These are phyloP conservation scores for Chaetomium globosum DNA, from an alignment of 2,329 filamentous ascomycete species.

Conservation along the genomic window DNA sequence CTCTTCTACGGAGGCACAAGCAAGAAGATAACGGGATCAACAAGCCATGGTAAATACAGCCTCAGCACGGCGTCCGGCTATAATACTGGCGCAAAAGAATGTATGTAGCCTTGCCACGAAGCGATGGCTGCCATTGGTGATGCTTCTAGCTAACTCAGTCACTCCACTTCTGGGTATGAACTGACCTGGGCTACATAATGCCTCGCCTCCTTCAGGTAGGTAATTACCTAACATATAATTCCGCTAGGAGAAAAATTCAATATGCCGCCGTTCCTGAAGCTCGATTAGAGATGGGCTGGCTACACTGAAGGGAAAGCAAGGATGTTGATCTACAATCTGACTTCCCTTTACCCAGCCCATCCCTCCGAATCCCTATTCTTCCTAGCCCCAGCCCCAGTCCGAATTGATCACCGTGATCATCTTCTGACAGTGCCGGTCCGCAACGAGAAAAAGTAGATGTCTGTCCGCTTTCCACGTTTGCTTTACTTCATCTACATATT, in stretches of 20 bases:
- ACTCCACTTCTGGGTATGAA: too few relatives aligned
- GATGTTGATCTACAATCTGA: background rate
- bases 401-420: too few relatives aligned
- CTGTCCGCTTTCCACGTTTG: too few relatives aligned
- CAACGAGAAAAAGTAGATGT: too few relatives aligned
- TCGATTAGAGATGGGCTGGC: background rate
- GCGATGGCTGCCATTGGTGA: background rate
- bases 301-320: background rate
- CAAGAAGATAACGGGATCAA: background rate
- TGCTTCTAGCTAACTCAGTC: too few relatives aligned
- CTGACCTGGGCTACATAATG: too few relatives aligned
- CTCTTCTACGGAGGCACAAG: background rate
- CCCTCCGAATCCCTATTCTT: background rate
- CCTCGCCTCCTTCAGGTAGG: too few relatives aligned
- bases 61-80: background rate
- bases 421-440: too few relatives aligned
- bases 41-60: background rate
- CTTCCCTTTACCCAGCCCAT: background rate
- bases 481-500: background rate
- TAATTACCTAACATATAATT: background rate
- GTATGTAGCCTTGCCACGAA: background rate
- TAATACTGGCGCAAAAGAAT: background rate
- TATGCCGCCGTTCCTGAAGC: background rate
- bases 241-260: background rate
- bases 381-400: too few relatives aligned